phyloP scores from a whole-genome alignment of 2,329 filamentous ascomycete genomes.

The Chrysoporthe puriensis region DNA sequence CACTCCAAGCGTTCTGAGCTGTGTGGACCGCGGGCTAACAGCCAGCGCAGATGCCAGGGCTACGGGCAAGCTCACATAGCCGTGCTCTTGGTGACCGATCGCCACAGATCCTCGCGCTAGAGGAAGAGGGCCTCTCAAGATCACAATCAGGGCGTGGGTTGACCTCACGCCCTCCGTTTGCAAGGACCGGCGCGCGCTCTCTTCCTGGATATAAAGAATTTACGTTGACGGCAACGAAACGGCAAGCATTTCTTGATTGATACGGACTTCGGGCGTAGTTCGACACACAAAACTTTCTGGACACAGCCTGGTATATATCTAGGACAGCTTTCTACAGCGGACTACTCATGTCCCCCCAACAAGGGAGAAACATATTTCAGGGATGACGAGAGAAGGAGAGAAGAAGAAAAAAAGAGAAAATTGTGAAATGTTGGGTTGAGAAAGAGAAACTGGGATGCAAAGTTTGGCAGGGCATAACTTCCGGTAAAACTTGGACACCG shows the following conservation, averaged over 20 bases:
- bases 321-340: background rate
- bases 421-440: background rate
- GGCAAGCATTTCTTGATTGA: constrained; percentile 21
- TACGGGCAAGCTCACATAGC: constrained; percentile 68
- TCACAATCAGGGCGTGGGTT: constrained; percentile 22
- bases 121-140: constrained; percentile 6
- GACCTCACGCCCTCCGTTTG: constrained; percentile 17
- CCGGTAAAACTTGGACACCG: too few relatives aligned
- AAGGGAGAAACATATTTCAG: background rate
- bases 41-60: constrained; percentile 65
- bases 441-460: too few relatives aligned
- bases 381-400: background rate
- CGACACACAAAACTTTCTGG: constrained; percentile 12
- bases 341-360: background rate
- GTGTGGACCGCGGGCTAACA: constrained; percentile 36
- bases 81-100: background rate
- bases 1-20: background rate
- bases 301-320: constrained; percentile 20
- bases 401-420: background rate
- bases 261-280: constrained; percentile 10
- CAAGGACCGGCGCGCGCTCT: constrained; percentile 2
- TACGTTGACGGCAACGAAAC: constrained; percentile 7
- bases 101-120: background rate
- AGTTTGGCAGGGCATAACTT: background rate
- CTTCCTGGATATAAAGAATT: constrained; percentile 8